Evolutionary conservation across 2,329 filamentous ascomycete genomes (phyloP).

Genomic region (Aspergillus ochraceus): DNA sequence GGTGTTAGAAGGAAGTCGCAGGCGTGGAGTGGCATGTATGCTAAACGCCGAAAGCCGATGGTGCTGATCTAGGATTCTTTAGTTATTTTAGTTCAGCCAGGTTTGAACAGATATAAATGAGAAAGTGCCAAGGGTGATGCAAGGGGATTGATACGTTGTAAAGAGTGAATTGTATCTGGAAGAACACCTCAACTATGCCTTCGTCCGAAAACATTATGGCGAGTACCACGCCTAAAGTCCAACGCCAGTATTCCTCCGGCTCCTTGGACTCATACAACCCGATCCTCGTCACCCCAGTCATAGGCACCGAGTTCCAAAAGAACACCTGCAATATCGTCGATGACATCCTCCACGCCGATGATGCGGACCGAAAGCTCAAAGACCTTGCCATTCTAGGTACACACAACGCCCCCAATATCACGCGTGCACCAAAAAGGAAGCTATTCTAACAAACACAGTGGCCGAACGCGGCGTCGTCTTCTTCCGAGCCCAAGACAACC

Average conservation of each 20-base stretch:
- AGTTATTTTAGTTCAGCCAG: too few relatives aligned
- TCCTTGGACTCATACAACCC: slow-evolving; percentile 15
- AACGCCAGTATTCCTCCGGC: slow-evolving; percentile 12
- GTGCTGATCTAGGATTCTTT: too few relatives aligned
- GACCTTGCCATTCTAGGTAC: slow-evolving; percentile 68
- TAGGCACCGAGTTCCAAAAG: slow-evolving; percentile 44
- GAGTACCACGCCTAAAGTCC: neutral
- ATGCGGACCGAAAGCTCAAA: slow-evolving; percentile 63
- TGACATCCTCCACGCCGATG: slow-evolving; percentile 56
- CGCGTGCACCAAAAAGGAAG: too few relatives aligned
- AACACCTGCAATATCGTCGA: slow-evolving; percentile 47
- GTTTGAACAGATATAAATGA: too few relatives aligned
- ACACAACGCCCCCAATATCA: slow-evolving; percentile 10
- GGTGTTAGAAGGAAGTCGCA: neutral
- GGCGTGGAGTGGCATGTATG: neutral
- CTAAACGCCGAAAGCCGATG: neutral
- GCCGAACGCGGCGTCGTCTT: slow-evolving; percentile 70
- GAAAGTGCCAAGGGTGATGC: too few relatives aligned
- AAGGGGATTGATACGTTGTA: too few relatives aligned
- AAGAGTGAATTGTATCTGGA: too few relatives aligned
- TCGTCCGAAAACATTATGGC: too few relatives aligned
- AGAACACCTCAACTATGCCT: too few relatives aligned
- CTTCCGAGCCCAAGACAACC: slow-evolving; percentile 62
- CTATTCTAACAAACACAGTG: slow-evolving; percentile 44
- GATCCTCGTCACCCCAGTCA: slow-evolving; percentile 34